Base-by-base conservation (phyloP, 2,329 filamentous ascomycete species). In the Ceratocystis lukuohia region DNA sequence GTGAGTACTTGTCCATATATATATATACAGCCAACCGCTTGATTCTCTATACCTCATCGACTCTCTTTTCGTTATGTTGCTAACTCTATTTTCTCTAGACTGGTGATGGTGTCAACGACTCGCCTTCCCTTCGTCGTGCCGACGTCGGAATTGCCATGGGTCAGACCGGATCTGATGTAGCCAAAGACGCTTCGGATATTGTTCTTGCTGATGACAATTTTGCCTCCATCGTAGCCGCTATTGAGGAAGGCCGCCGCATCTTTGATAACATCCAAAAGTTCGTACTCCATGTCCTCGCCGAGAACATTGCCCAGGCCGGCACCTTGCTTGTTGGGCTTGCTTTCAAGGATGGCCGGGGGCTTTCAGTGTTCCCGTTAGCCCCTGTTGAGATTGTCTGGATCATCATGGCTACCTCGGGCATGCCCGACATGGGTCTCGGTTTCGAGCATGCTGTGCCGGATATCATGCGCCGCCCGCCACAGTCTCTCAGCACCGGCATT, bases 341-440 rank as follows among this genome's bases (percentile, higher is more conserved):
- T 0, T 90, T 91, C 77, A 89, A 89, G 75, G 88, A 91, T 70
- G 69, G 72, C 1, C 77, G 77, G 12, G 77, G 80, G 0, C 77
- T 88, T 15, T 90, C 87, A 0, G 87, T 90, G 3, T 91, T 90
- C 73, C 88, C 87, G 0, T 80, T 91, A 1, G 79, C 86, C 0
- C 88, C 88, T 0, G 85, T 91, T n/a, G 84, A 91, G 70, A 89
- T 91, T 69, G 79, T 91, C 61, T 91, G 88, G 88, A 86, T 91
- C 70, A 90, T 90, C 73, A 90, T 91, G 86, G 82, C 89, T 64
- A 91, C 88, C 0, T 88, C 85, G 59, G 85, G 84, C 22, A 79
- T 90, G 70, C 87, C 88, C 1, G 88, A 89, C 70, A 89, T 91
- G 84, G 88, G 88, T 69, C 79, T 91, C 3, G 88, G 88, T 3